A percentile compares a stretch with the other conserved stretches of the same genome.
phyloP scores from a whole-genome alignment of 257 asterid genomes.

The Solanum stenotomum region DNA sequence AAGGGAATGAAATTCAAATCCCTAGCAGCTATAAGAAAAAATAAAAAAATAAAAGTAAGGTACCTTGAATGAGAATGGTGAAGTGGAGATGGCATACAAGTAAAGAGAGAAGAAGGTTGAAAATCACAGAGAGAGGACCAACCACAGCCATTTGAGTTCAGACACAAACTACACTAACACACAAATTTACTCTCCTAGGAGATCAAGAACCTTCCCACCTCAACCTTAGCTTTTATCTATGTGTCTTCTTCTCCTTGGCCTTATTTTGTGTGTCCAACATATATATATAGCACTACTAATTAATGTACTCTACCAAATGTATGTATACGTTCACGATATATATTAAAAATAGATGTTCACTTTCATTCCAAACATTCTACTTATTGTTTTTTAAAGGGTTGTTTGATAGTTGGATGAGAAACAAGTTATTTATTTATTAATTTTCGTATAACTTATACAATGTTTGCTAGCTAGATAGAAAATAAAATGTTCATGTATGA shows the following conservation, averaged over 20 bases:
- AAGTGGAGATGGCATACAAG: slow-evolving; percentile 33
- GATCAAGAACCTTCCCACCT: not conserved
- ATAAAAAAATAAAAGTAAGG: not conserved
- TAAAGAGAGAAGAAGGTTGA: slow-evolving; percentile 18
- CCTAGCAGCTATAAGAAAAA: too few relatives aligned
- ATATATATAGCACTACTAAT: not conserved
- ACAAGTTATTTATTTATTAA: too few relatives aligned
- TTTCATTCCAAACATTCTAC: too few relatives aligned
- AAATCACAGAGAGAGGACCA: slow-evolving; percentile 40
- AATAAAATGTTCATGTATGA: not conserved
- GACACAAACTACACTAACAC: not conserved
- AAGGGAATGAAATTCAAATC: not conserved
- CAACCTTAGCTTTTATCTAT: not conserved
- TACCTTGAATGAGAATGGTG: not conserved
- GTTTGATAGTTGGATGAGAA: too few relatives aligned
- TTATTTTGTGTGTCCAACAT: slow-evolving; percentile 12
- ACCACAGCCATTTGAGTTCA: slow-evolving; percentile 50
- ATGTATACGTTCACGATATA: not conserved
- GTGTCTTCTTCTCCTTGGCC: slow-evolving; percentile 7
- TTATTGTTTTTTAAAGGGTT: too few relatives aligned
- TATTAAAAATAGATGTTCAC: too few relatives aligned
- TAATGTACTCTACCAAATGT: not conserved
- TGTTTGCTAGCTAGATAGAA: not conserved
- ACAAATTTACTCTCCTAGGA: not conserved
- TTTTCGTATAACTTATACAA: too few relatives aligned